These are phyloP conservation scores for Rosa persica DNA, from an alignment of 306 rosid species.

Conservation along the genomic window DNA sequence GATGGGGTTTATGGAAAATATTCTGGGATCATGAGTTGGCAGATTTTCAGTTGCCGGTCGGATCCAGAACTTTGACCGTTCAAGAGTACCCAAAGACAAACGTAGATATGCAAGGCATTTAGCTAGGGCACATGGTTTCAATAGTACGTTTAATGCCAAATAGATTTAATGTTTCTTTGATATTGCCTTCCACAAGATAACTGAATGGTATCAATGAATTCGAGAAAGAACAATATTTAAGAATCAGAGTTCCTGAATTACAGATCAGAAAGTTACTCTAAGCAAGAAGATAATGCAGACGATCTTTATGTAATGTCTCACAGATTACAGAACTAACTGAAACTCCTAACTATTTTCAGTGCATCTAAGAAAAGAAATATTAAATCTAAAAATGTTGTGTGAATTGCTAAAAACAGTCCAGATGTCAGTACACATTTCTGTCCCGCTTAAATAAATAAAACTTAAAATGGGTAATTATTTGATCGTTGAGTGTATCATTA, in stretches of 20 bases:
- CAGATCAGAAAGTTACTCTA: too few species aligned
- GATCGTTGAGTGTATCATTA: too few species aligned
- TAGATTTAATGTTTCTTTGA: background rate
- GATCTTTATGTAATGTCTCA: too few species aligned
- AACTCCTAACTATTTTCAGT: too few species aligned
- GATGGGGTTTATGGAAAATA: background rate
- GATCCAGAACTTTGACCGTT: background rate
- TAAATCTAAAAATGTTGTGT: too few species aligned
- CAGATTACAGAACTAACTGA: too few species aligned
- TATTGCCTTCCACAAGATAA: background rate
- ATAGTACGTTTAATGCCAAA: background rate
- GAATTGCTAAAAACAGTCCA: too few species aligned
- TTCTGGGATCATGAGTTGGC: background rate
- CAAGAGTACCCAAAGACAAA: background rate
- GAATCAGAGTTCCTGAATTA: background rate
- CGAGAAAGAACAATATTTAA: background rate
- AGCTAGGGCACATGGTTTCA: background rate
- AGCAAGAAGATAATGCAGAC: too few species aligned
- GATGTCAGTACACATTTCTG: too few species aligned
- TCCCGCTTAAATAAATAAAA: too few species aligned
- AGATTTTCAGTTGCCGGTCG: background rate
- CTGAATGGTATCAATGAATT: background rate
- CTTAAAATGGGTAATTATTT: too few species aligned
- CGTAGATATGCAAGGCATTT: background rate
- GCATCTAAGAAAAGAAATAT: too few species aligned